A percentile compares a stretch with the other conserved stretches of the same genome.
phyloP scores from a whole-genome alignment of 352 stramenopile species.

The Elongisporangium senticosum region DNA sequence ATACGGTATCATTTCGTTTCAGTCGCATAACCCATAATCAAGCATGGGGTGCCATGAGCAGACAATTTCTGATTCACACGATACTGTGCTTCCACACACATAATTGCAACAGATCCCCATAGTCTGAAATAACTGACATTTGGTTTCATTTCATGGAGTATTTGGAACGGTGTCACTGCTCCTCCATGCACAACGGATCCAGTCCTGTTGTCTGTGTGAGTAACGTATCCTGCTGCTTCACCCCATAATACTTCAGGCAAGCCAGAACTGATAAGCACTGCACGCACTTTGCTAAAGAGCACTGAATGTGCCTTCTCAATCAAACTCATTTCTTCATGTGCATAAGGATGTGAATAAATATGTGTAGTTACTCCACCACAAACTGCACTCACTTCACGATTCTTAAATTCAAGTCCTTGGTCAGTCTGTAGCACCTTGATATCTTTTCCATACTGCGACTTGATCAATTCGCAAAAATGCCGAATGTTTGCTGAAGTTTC shows the following conservation, averaged over 20 bases:
- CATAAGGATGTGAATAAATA: slow-evolving; percentile 10
- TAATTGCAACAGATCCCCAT: not conserved
- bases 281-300: slow-evolving; percentile 6
- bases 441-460: not conserved
- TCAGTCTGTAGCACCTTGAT: not conserved
- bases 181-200: not conserved
- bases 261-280: slow-evolving; percentile 1
- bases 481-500: not conserved
- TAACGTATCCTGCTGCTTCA: not conserved
- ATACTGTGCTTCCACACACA: not conserved
- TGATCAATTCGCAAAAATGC: not conserved
- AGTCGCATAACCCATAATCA: not conserved
- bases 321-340: slow-evolving; percentile 7
- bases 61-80: not conserved
- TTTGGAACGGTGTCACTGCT: not conserved
- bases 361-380: not conserved
- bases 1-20: not conserved
- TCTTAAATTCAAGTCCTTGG: not conserved
- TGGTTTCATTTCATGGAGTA: not conserved
- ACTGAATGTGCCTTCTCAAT: slow-evolving; percentile 3
- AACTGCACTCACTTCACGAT: not conserved
- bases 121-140: not conserved
- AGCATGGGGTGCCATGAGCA: not conserved
- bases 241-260: not conserved
- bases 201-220: not conserved